Percentiles rank a stretch among this genome's conserved stretches.
Conservation (phyloP, 2,329 filamentous ascomycete species). For the Ophiocordyceps camponoti-leonardi region DNA sequence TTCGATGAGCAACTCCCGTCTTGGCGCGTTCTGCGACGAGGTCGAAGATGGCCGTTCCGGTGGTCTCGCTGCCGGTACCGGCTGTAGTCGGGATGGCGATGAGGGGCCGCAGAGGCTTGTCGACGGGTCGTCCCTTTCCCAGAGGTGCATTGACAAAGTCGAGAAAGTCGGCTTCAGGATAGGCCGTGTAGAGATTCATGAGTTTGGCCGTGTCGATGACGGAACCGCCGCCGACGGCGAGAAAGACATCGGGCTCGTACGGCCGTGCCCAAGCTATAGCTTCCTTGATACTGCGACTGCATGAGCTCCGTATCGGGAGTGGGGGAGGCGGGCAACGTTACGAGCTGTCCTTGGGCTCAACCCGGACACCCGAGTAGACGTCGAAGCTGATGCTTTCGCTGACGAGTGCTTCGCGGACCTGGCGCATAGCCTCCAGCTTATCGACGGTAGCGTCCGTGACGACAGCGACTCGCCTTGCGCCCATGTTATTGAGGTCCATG, state of each 20-base stretch:
- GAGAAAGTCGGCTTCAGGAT: slow-evolving; percentile 82
- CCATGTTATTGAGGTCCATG: slow-evolving; percentile 93
- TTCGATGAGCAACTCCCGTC: slow-evolving; percentile 88
- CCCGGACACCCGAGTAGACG: slow-evolving; percentile 62
- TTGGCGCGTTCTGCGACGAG: slow-evolving; percentile 79
- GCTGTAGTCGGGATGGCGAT: slow-evolving; percentile 73
- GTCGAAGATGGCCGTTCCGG: slow-evolving; percentile 95
- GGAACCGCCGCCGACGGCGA: slow-evolving; percentile 77
- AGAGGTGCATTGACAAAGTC: slow-evolving; percentile 96
- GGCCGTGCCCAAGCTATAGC: slow-evolving; percentile 77
- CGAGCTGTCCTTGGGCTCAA: slow-evolving; percentile 93
- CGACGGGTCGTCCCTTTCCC: slow-evolving; percentile 67
- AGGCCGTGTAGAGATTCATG: slow-evolving; percentile 91
- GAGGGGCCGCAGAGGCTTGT: slow-evolving; percentile 53
- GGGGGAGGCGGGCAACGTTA: slow-evolving; percentile 23
- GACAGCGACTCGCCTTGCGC: slow-evolving; percentile 71
- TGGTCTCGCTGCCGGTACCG: slow-evolving; percentile 83
- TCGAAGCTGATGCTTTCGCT: slow-evolving; percentile 64
- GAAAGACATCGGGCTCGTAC: slow-evolving; percentile 69
- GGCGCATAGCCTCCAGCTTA: slow-evolving; percentile 75
- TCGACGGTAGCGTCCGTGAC: slow-evolving; percentile 77
- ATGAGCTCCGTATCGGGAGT: neutral
- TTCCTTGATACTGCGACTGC: slow-evolving; percentile 50
- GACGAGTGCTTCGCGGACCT: slow-evolving; percentile 65
- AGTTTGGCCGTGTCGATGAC: slow-evolving; percentile 98